phyloP scores from a whole-genome alignment of 371 early-diverging fungal species.

The Rhizopus stolonifer region DNA sequence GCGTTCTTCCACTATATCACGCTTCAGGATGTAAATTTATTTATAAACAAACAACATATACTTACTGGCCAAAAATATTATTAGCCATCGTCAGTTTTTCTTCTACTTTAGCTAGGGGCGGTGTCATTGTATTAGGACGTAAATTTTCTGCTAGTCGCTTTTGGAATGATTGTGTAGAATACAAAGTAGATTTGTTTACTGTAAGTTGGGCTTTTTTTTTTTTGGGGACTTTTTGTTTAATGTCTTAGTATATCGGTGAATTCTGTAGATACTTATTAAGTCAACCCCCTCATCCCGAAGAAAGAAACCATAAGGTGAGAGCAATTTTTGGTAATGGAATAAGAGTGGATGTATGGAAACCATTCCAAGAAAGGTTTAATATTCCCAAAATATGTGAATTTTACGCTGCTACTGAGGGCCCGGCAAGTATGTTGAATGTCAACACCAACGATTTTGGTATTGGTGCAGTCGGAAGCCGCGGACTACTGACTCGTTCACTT shows the following conservation, averaged over 20 bases:
- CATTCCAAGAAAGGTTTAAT: conserved; percentile 51
- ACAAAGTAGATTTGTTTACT: conserved; percentile 40
- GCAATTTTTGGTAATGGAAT: conserved; percentile 69
- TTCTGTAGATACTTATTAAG: conserved; percentile 64
- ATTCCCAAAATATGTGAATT: conserved; percentile 52
- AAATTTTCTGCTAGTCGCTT: conserved; percentile 52
- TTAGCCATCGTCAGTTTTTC: conserved; percentile 36
- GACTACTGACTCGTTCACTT: conserved; percentile 20
- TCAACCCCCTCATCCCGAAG: conserved; percentile 48
- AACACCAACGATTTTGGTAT: conserved; percentile 46
- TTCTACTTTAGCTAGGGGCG: conserved; percentile 31
- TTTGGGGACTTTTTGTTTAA: too few species aligned
- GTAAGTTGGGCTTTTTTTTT: too few species aligned
- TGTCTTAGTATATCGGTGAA: conserved; percentile 72
- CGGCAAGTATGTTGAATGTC: not conserved
- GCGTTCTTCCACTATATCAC: conserved; percentile 54
- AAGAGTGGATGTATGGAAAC: conserved; percentile 64
- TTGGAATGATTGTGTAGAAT: conserved; percentile 48
- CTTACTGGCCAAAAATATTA: not conserved
- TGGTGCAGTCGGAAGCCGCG: conserved; percentile 55
- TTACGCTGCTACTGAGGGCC: conserved; percentile 59
- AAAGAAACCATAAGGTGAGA: conserved; percentile 46
- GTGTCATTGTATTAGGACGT: conserved; percentile 41
- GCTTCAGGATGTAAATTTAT: conserved; percentile 44
- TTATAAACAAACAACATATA: not conserved